These are phyloP conservation scores for Nemophila menziesii DNA, from an alignment of 257 asterid genomes.

Conservation along the genomic window DNA sequence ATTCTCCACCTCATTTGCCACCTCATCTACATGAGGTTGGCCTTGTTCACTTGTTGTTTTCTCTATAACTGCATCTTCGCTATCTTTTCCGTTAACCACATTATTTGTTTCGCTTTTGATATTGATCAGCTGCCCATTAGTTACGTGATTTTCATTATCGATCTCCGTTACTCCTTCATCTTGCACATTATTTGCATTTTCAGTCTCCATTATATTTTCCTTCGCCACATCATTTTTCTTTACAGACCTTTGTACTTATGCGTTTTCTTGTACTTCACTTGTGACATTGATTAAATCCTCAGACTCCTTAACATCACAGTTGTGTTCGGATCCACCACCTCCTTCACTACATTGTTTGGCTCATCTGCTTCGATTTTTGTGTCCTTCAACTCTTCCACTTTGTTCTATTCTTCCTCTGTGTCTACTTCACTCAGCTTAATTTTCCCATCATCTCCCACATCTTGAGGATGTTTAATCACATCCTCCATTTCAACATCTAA, in stretches of 20 bases:
- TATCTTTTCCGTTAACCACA: constrained; percentile 20
- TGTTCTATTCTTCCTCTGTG: constrained; percentile 3
- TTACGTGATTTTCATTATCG: neutral
- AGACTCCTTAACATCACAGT: neutral
- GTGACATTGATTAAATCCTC: constrained; percentile 4
- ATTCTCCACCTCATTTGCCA: constrained; percentile 21
- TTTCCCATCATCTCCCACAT: constrained; percentile 17
- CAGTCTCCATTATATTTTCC: neutral
- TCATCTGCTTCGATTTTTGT: constrained; percentile 8
- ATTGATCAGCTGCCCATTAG: constrained; percentile 3
- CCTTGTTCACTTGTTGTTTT: constrained; percentile 16
- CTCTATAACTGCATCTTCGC: constrained; percentile 18
- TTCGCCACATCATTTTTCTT: neutral
- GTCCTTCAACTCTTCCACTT: constrained; percentile 14
- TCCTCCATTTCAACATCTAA: constrained; percentile 46
- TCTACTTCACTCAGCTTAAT: constrained; percentile 13
- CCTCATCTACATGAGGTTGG: constrained; percentile 23
- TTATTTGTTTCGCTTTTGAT: constrained; percentile 3
- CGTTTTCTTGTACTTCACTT: constrained; percentile 3
- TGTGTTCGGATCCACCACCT: neutral
- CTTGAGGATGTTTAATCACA: constrained; percentile 21
- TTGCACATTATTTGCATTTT: too few relatives aligned
- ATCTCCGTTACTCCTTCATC: neutral
- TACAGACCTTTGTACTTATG: constrained; percentile 8
- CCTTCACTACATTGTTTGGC: constrained; percentile 1